Conservation (phyloP, 352 stramenopile species). For the Peronospora tabacina region DNA sequence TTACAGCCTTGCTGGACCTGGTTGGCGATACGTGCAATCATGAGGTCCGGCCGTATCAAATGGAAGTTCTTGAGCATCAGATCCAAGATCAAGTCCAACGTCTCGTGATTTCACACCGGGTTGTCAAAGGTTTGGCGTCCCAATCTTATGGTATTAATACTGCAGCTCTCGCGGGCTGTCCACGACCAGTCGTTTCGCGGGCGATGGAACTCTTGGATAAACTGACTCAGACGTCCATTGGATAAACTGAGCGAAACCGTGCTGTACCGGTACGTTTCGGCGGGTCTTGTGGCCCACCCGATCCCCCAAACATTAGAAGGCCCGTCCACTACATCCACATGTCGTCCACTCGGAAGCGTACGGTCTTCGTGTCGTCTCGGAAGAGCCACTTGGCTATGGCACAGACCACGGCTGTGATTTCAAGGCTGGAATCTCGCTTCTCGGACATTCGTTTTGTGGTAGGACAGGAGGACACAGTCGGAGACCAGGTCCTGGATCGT, state of each 20-base stretch:
- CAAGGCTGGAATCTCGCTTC: slow-evolving; percentile 61
- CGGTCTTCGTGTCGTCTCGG: slow-evolving; percentile 77
- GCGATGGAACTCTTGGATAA: slow-evolving; percentile 39
- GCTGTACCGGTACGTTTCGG: not conserved
- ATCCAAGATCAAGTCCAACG: slow-evolving; percentile 19
- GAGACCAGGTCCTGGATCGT: slow-evolving; percentile 72
- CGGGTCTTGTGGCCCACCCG: not conserved
- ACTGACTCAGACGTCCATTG: slow-evolving; percentile 1
- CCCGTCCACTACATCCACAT: not conserved
- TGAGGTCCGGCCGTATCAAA: slow-evolving; percentile 52
- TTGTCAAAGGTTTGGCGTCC: slow-evolving; percentile 55
- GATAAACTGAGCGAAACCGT: too few species aligned
- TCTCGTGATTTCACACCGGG: slow-evolving; percentile 72
- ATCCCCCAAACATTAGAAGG: not conserved
- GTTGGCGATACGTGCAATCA: slow-evolving; percentile 26
- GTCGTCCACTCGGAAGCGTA: slow-evolving; percentile 25
- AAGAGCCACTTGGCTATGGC: slow-evolving; percentile 86
- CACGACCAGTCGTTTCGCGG: slow-evolving; percentile 35
- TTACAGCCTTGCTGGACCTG: slow-evolving; percentile 51
- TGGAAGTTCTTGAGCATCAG: slow-evolving; percentile 52
- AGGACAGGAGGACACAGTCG: slow-evolving; percentile 70
- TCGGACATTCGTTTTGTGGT: slow-evolving; percentile 71
- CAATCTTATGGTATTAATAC: slow-evolving; percentile 80
- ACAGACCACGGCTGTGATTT: slow-evolving; percentile 82
- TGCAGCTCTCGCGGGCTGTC: slow-evolving; percentile 60